These are phyloP conservation scores for Salvia rosmarinus DNA, from an alignment of 257 asterid species.

Conservation along the genomic window DNA sequence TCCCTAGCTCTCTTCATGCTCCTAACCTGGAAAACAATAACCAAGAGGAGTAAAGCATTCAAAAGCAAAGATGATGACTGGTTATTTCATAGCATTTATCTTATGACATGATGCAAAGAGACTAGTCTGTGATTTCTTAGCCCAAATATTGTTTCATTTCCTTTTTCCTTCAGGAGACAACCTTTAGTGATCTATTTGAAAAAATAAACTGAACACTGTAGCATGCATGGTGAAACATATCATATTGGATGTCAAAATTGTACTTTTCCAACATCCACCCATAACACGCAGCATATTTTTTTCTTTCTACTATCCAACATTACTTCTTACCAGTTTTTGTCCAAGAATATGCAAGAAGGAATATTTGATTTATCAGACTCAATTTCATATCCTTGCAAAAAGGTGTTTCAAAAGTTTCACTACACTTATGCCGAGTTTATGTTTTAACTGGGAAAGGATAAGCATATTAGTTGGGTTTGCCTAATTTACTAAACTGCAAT, in stretches of 20 bases:
- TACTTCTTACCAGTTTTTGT: constrained; percentile 5
- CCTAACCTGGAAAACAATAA: constrained; percentile 64
- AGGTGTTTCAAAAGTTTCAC: background rate
- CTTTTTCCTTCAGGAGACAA: background rate
- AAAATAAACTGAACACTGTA: background rate
- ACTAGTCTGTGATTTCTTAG: background rate
- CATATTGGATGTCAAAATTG: background rate
- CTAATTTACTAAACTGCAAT: constrained; percentile 17
- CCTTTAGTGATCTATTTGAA: background rate
- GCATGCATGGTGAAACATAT: background rate
- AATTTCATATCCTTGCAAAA: constrained; percentile 10
- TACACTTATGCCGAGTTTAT: background rate
- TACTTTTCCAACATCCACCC: background rate
- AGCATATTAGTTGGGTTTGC: constrained; percentile 4
- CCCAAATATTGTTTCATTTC: background rate
- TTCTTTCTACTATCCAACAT: background rate
- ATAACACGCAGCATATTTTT: background rate
- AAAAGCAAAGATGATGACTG: background rate
- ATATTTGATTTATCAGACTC: background rate
- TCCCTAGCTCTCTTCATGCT: constrained; percentile 97
- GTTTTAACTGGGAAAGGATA: constrained; percentile 3
- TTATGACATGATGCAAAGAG: constrained; percentile 17
- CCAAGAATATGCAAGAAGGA: background rate
- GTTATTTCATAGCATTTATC: constrained; percentile 11
- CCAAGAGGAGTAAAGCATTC: background rate